phyloP scores from a whole-genome alignment of 495 filamentous ascomycete genomes.

The Lophiotrema nucula region DNA sequence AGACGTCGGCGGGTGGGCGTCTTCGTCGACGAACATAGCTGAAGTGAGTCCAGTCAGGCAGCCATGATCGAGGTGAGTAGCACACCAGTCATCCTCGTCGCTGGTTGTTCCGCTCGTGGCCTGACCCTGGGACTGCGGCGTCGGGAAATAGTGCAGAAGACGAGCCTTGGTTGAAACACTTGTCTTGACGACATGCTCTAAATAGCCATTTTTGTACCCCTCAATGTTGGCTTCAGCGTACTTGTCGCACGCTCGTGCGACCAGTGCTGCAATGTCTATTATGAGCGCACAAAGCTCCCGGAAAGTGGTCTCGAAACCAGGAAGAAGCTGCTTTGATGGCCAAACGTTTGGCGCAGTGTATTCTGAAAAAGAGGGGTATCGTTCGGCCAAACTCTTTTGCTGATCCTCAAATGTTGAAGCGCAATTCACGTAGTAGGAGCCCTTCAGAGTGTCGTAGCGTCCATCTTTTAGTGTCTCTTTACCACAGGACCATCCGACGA shows the following conservation, averaged over 20 bases:
- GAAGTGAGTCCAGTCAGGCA: slow-evolving; percentile 92
- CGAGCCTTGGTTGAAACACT: slow-evolving; percentile 89
- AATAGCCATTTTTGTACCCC: slow-evolving; percentile 71
- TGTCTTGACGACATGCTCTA: slow-evolving; percentile 81
- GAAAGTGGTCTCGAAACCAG: slow-evolving; percentile 69
- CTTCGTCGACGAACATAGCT: slow-evolving; percentile 93
- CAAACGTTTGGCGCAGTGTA: slow-evolving; percentile 80
- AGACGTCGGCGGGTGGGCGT: slow-evolving; percentile 45
- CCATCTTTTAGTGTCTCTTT: slow-evolving; percentile 92
- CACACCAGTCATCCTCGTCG: slow-evolving; percentile 84
- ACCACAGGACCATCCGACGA: slow-evolving; percentile 75
- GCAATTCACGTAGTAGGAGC: slow-evolving; percentile 95
- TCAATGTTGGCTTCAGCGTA: slow-evolving; percentile 77
- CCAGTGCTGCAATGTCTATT: slow-evolving; percentile 83
- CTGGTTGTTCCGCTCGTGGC: slow-evolving; percentile 8
- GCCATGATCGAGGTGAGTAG: slow-evolving; percentile 89
- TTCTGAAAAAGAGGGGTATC: slow-evolving; percentile 53
- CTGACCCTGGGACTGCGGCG: slow-evolving; percentile 38
- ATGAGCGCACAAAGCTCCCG: slow-evolving; percentile 78
- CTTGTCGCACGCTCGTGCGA: slow-evolving; percentile 81
- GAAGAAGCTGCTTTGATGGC: slow-evolving; percentile 65
- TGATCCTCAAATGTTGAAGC: slow-evolving; percentile 71
- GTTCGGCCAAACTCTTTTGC: slow-evolving; percentile 32
- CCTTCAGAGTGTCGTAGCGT: slow-evolving; percentile 88
- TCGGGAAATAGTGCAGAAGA: slow-evolving; percentile 89